phyloP scores from a whole-genome alignment of 768 basidiomycete species.

The Cystofilobasidium bisporidii region DNA sequence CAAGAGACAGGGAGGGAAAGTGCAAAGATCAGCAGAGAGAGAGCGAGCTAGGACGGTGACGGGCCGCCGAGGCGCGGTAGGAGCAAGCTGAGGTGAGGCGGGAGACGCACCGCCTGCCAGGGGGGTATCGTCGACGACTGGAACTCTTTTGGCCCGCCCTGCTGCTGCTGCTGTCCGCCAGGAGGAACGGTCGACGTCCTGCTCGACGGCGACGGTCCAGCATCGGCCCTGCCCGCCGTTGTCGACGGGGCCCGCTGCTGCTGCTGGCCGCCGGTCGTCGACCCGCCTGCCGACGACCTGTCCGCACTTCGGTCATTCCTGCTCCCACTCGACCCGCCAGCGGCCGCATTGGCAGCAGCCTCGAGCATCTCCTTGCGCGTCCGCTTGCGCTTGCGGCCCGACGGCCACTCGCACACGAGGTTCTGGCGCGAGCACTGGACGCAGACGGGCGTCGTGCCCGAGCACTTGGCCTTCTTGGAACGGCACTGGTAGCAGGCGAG shows the following conservation, averaged over 20 bases:
- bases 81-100: too few species aligned
- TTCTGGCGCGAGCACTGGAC: slow-evolving; percentile 11
- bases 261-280: neutral
- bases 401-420: slow-evolving; percentile 36
- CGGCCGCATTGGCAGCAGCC: slow-evolving; percentile 30
- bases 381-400: slow-evolving; percentile 35
- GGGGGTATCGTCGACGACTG: neutral
- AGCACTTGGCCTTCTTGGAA: slow-evolving; percentile 28
- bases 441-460: slow-evolving; percentile 5
- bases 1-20: neutral
- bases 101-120: neutral
- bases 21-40: neutral
- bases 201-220: too few species aligned
- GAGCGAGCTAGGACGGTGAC: too few species aligned
- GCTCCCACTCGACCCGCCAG: neutral
- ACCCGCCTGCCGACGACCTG: neutral
- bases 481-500: slow-evolving; percentile 28
- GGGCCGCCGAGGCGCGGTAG: too few species aligned
- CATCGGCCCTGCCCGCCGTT: neutral
- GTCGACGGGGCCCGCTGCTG: too few species aligned
- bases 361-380: slow-evolving; percentile 39
- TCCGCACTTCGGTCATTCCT: neutral
- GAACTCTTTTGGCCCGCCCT: too few species aligned
- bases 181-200: too few species aligned
- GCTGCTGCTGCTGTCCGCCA: too few species aligned